Base-by-base conservation (phyloP, 805 yeast genomes). In the Candida koratica region DNA sequence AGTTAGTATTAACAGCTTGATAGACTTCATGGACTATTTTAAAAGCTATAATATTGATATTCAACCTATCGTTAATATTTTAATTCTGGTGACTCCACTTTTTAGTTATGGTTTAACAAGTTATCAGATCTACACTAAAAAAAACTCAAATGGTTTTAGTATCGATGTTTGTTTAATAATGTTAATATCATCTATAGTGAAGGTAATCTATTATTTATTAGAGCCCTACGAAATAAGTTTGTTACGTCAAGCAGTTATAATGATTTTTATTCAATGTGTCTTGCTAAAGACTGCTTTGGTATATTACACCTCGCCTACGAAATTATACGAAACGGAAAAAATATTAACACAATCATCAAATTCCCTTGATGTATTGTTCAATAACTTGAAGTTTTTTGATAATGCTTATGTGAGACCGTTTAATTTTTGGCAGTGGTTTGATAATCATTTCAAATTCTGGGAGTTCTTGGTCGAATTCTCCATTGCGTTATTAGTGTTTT, bases 81-180 rank as follows among this genome's bases (percentile, higher is more conserved):
- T 82, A 52, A 78, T 88, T 53, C 75, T 87, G 19, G 75, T 84
- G 51, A 83, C 96, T 0, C 97, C 97, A 2, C 57, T 88, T 28
- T 71, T 89, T 42, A 84, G 96, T 5, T 88, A 89, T 53, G 95
- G 95, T 2, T 75, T 93, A 11, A 87, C 96, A 1, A 74, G 88
- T 23, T 65, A 76, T 31, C 69, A 83, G 44, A 87, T 88, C 10
- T 71, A 77, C 48, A 64, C 70, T 31, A 71, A 75, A 22, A 65
- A 79, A 52, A 72, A 88, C 0, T 74, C 90, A 1, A 67, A 75
- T 15, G 97, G 96, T 15, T 87, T 88, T 52, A 83, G 95, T 4
- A 67, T 87, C n/a, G 97, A 89, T 58, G 84, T 89, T 8, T 89
- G 96, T 60, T 89, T 87, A 5, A 85, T 95, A 5, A 87, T 89